A percentile compares a stretch with the other conserved stretches of the same genome.
Conservation (phyloP, 2,329 filamentous ascomycete species). For the Pseudogymnoascus sp. region DNA sequence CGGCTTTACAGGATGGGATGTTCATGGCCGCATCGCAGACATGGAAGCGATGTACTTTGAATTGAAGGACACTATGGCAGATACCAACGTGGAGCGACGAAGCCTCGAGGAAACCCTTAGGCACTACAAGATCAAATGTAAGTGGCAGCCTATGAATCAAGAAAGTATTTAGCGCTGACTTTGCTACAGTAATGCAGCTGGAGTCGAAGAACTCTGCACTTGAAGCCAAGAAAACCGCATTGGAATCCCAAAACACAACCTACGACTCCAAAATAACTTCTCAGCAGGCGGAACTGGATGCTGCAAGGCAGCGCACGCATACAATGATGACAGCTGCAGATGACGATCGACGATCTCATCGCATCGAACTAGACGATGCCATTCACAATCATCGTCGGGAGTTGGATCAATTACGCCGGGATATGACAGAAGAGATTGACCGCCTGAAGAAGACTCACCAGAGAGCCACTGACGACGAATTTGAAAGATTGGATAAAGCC, state of each 20-base stretch:
- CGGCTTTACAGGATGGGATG: constrained; percentile 65
- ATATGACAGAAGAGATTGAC: constrained; percentile 48
- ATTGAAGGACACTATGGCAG: constrained; percentile 66
- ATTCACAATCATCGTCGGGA: constrained; percentile 48
- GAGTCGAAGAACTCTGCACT: not conserved
- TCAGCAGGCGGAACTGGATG: constrained; percentile 63
- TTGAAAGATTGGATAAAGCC: constrained; percentile 21
- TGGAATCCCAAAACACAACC: constrained; percentile 36
- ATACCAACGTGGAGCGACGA: constrained; percentile 59
- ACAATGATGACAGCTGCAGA: constrained; percentile 43
- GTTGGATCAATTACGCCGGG: constrained; percentile 43
- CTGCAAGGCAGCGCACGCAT: constrained; percentile 45
- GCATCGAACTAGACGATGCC: constrained; percentile 48
- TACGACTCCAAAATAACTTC: constrained; percentile 42
- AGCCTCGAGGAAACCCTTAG: constrained; percentile 68
- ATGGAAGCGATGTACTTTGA: constrained; percentile 69
- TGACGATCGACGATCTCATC: constrained; percentile 43
- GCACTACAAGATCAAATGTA: constrained; percentile 57
- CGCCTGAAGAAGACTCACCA: constrained; percentile 54
- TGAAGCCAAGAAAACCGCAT: not conserved
- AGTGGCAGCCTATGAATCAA: constrained; percentile 19
- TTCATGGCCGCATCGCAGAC: constrained; percentile 66
- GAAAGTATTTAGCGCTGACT: constrained; percentile 16
- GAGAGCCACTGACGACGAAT: constrained; percentile 47
- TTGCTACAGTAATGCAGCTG: constrained; percentile 1